phyloP scores from a whole-genome alignment of 164 flowering plant species.

The Kingdonia uniflora region DNA sequence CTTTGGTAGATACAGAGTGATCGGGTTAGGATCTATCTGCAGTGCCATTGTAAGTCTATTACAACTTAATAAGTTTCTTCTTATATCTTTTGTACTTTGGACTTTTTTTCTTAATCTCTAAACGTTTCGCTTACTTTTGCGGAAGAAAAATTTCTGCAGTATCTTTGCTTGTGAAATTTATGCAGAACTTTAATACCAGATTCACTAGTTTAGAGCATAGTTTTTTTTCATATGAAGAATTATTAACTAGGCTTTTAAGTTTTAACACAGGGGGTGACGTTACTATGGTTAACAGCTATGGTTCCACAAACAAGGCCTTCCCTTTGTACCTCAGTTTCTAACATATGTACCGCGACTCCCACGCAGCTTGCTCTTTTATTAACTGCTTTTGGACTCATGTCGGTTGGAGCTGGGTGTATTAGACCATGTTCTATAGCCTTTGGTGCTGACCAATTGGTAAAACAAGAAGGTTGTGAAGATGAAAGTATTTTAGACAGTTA shows the following conservation, averaged over 20 bases:
- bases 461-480: not conserved
- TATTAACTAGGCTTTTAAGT: too few relatives aligned
- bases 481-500: not conserved
- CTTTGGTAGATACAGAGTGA: too few relatives aligned
- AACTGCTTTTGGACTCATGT: not conserved
- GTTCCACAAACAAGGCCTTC: not conserved
- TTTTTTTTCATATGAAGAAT: too few relatives aligned
- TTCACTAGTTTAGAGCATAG: too few relatives aligned
- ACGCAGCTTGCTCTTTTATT: not conserved
- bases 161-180: not conserved
- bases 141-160: not conserved
- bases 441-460: constrained; percentile 1
- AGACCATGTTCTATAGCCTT: constrained; percentile 4
- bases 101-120: not conserved
- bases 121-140: too few relatives aligned
- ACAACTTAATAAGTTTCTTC: too few relatives aligned
- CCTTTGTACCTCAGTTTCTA: not conserved
- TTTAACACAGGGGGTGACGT: not conserved
- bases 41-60: not conserved
- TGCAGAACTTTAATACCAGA: too few relatives aligned
- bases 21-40: not conserved
- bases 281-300: constrained; percentile 1
- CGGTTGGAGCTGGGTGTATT: constrained; percentile 1
- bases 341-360: not conserved
- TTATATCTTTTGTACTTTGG: too few relatives aligned